A percentile compares a stretch with the other conserved stretches of the same genome.
Evolutionary conservation across 2,329 filamentous ascomycete genomes (phyloP).

Genomic region (Immersiporthe knoxdaviesiana): DNA sequence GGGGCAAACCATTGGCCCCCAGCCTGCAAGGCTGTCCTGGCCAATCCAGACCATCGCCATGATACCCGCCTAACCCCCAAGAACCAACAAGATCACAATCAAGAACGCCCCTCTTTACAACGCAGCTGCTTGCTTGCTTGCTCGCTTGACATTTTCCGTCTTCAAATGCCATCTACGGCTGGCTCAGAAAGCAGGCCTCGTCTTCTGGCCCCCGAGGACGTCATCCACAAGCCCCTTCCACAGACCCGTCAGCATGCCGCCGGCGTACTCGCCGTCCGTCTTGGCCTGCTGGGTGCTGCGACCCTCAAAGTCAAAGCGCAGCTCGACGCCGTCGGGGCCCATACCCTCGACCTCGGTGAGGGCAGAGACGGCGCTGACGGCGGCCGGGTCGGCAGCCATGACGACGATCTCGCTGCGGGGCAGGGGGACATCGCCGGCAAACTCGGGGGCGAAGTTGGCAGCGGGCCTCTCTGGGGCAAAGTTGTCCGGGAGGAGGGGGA

Average conservation of each 20-base stretch:
- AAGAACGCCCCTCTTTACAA: conserved; percentile 18
- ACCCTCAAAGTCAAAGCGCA: conserved; percentile 53
- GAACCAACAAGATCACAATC: not conserved
- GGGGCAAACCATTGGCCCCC: too few species aligned
- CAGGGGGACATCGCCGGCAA: conserved; percentile 44
- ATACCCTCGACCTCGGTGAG: conserved; percentile 64
- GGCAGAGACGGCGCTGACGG: conserved; percentile 53
- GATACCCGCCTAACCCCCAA: too few species aligned
- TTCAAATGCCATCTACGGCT: too few species aligned
- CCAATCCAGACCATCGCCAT: not conserved
- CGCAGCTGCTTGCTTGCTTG: not conserved
- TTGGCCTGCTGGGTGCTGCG: not conserved
- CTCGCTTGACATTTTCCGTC: not conserved
- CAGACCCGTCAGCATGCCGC: conserved; percentile 56
- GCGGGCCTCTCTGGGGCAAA: conserved; percentile 50
- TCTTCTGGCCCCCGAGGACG: conserved; percentile 38
- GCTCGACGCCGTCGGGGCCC: conserved; percentile 57
- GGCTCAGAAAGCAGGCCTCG: conserved; percentile 33
- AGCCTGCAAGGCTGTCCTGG: not conserved
- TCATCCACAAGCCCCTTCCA: conserved; percentile 63
- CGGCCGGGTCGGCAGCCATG: conserved; percentile 59
- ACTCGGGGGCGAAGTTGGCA: conserved; percentile 48
- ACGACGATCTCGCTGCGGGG: conserved; percentile 54
- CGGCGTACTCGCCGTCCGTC: conserved; percentile 37
- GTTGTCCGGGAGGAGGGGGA: conserved; percentile 65